Percentiles rank a stretch among this genome's conserved stretches.
phyloP scores from a whole-genome alignment of 306 rosid species.

The Prunus salicina region DNA sequence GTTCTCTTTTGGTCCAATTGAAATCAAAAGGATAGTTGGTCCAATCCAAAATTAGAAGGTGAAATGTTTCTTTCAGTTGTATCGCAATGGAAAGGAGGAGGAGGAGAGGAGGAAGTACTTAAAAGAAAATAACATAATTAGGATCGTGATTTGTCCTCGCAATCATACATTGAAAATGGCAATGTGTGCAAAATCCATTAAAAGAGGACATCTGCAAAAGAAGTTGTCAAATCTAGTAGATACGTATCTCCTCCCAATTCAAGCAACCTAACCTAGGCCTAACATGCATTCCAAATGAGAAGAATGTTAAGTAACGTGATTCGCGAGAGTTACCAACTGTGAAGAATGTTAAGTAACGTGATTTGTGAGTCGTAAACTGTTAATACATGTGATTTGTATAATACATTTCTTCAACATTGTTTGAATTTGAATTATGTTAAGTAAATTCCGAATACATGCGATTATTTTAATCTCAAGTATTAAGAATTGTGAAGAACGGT shows the following conservation, averaged over 20 bases:
- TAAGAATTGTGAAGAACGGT: no score
- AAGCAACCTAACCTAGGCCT: not conserved
- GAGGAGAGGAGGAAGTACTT: not conserved
- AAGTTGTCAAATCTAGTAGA: not conserved
- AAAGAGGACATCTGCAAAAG: not conserved
- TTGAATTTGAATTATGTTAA: no score
- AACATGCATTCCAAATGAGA: no score
- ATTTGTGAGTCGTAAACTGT: no score
- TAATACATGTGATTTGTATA: accelerated
- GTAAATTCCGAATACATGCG: no score
- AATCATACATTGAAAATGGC: not conserved
- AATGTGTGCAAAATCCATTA: not conserved
- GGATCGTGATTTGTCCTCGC: not conserved
- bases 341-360: no score
- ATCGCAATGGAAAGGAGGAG: not conserved
- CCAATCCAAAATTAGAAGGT: not conserved
- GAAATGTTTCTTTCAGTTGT: not conserved
- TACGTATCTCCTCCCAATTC: not conserved
- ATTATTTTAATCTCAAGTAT: no score
- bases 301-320: no score
- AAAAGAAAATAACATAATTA: not conserved
- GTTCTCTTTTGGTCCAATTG: not conserved
- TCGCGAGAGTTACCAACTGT: accelerated
- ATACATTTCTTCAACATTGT: no score
- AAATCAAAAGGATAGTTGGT: no score